phyloP scores from a whole-genome alignment of 306 rosid species.

The Arachis hypogaea region DNA sequence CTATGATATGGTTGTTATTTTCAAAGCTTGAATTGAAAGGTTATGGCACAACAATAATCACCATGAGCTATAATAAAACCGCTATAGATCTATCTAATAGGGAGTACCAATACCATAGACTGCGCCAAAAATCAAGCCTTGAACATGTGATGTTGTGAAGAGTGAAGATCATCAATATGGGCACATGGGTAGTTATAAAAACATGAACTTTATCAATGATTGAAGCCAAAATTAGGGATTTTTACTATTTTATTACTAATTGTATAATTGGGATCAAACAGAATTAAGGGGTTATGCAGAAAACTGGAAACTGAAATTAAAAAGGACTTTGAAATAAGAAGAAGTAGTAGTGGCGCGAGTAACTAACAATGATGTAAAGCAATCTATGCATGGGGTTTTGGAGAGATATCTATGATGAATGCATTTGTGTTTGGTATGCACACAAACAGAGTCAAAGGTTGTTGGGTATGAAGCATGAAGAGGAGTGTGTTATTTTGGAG shows the following conservation, averaged over 20 bases:
- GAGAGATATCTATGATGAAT: slow-evolving; percentile 9
- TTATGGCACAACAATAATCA: slow-evolving; percentile 17
- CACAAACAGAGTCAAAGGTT: too few species aligned
- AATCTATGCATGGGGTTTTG: background rate
- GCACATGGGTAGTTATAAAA: slow-evolving; percentile 39
- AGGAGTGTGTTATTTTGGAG: too few species aligned
- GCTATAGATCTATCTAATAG: slow-evolving; percentile 41
- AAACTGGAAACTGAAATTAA: too few species aligned
- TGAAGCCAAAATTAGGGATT: slow-evolving; percentile 22
- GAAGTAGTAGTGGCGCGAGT: background rate
- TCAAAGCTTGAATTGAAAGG: background rate
- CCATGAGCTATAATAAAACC: slow-evolving; percentile 2
- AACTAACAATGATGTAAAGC: background rate
- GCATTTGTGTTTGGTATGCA: background rate
- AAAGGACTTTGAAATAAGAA: background rate
- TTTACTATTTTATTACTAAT: too few species aligned
- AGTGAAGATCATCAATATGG: background rate
- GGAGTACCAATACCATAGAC: slow-evolving; percentile 4
- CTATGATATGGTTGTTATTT: slow-evolving; percentile 1
- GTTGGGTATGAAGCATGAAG: too few species aligned
- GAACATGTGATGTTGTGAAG: slow-evolving; percentile 33
- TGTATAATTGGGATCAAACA: background rate
- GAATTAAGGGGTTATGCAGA: background rate
- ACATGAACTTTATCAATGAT: slow-evolving; percentile 17
- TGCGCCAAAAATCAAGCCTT: slow-evolving; percentile 27